Evolutionary conservation across 305 asterid species (phyloP).

Genomic region (Fraxinus sp.): DNA sequence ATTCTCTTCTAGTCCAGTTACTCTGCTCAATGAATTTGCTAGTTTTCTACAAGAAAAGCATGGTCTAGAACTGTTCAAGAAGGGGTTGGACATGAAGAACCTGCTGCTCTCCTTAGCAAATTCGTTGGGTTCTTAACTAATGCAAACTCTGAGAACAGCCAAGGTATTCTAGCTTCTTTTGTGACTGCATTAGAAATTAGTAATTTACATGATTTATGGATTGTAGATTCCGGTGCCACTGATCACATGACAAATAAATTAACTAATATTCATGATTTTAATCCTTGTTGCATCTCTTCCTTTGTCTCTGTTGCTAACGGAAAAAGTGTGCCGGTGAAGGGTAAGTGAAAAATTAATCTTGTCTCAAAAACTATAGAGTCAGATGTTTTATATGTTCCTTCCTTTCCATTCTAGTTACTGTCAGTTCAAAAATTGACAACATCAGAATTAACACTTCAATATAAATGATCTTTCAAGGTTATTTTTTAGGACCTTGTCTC

Average conservation of each 20-base stretch:
- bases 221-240: not conserved
- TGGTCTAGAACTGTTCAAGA: not conserved
- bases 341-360: conserved; percentile 8
- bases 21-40: not conserved
- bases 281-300: not conserved
- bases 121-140: not conserved
- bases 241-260: not conserved
- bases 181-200: not conserved
- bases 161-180: not conserved
- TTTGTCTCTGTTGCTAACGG: not conserved
- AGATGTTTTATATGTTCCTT: not conserved
- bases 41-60: not conserved
- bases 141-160: not conserved
- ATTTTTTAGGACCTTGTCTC: not conserved
- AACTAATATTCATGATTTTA: not conserved
- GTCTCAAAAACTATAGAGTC: not conserved
- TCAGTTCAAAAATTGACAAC: not conserved
- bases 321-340: not conserved
- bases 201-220: conserved; percentile 8
- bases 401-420: not conserved
- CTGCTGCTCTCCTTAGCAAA: not conserved
- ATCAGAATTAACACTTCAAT: no score
- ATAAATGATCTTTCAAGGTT: not conserved
- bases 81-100: no score
- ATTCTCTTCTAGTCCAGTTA: not conserved